These are phyloP conservation scores for Dendryphion nanum DNA, from an alignment of 2,329 filamentous ascomycete species.

Conservation along the genomic window DNA sequence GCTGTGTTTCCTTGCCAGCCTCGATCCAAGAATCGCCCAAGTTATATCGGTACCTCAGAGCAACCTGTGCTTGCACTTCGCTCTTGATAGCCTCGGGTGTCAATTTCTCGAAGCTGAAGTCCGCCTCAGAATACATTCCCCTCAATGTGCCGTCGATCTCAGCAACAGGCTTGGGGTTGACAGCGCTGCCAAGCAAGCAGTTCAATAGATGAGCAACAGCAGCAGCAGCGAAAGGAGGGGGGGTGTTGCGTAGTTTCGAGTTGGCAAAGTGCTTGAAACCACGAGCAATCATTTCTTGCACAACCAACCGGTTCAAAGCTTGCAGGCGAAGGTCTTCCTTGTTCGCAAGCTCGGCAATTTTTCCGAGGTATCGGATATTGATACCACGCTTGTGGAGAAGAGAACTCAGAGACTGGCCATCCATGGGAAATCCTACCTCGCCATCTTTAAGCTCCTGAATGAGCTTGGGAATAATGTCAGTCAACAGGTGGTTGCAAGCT, in stretches of 20 bases:
- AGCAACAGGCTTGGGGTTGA: conserved; percentile 75
- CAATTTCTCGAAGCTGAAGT: conserved; percentile 76
- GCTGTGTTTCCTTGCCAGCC: conserved; percentile 70
- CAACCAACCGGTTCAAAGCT: conserved; percentile 72
- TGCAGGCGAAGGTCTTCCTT: conserved; percentile 65
- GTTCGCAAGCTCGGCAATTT: conserved; percentile 66
- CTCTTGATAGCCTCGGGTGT: conserved; percentile 70
- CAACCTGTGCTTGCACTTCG: conserved; percentile 70
- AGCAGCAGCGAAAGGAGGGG: conserved; percentile 74
- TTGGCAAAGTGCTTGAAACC: conserved; percentile 91
- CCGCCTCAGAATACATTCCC: conserved; percentile 74
- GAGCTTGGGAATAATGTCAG: conserved; percentile 78
- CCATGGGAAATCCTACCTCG: conserved; percentile 97
- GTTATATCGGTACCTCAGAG: conserved; percentile 72
- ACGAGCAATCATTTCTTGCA: conserved; percentile 93
- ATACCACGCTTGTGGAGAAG: conserved; percentile 95
- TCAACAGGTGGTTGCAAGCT: conserved; percentile 74
- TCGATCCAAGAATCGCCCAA: conserved; percentile 68
- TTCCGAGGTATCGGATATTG: conserved; percentile 94
- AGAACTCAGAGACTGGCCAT: conserved; percentile 84
- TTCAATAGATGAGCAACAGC: conserved; percentile 88
- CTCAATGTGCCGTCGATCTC: conserved; percentile 75
- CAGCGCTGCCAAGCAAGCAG: conserved; percentile 75
- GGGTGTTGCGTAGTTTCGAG: conserved; percentile 74
- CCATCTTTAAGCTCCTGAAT: conserved; percentile 85